Percentiles rank a stretch among this genome's conserved stretches.
phyloP scores from a whole-genome alignment of 2,329 filamentous ascomycete species.

The Triangularia setosa region DNA sequence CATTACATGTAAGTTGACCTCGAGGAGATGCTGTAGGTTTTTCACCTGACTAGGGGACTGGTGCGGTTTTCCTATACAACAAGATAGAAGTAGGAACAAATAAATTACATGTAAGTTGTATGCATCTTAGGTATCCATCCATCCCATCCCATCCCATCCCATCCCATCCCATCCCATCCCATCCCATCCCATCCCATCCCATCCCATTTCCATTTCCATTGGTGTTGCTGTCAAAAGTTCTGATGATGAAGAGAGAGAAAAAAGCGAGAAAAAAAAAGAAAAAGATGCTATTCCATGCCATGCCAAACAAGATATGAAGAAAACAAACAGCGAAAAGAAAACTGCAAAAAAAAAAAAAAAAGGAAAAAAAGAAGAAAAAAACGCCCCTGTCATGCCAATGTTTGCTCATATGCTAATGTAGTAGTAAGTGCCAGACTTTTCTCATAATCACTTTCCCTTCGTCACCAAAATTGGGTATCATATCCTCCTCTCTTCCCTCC shows the following conservation, averaged over 20 bases:
- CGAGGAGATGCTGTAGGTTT: too few relatives aligned
- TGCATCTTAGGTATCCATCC: too few relatives aligned
- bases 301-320: background rate
- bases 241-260: background rate
- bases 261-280: background rate
- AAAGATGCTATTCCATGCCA: background rate
- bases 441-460: background rate
- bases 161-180: too few relatives aligned
- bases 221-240: background rate
- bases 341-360: background rate
- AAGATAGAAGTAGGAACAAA: too few relatives aligned
- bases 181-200: too few relatives aligned
- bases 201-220: background rate
- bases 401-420: background rate
- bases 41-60: too few relatives aligned
- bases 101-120: too few relatives aligned
- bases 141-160: too few relatives aligned
- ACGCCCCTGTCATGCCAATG: background rate
- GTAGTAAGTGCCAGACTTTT: background rate
- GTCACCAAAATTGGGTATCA: background rate
- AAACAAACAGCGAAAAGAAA: background rate
- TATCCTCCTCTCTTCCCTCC: background rate
- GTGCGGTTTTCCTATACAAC: too few relatives aligned
- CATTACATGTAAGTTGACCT: too few relatives aligned
- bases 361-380: background rate